Conservation (phyloP, 139 green algal genomes). For the Micractinium sp. region DNA sequence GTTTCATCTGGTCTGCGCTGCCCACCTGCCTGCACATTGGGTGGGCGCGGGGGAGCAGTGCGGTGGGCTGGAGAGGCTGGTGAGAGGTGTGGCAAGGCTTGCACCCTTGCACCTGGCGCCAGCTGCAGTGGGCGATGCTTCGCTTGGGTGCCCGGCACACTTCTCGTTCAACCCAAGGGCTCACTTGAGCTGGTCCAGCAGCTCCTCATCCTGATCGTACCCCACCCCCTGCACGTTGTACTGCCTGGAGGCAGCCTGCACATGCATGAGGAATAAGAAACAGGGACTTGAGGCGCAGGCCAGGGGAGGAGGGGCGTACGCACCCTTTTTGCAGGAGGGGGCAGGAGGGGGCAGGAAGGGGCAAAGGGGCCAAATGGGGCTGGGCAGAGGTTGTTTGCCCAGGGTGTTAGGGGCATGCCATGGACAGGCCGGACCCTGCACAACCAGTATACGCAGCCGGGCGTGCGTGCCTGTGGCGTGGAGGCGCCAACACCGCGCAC, state of each 20-base stretch:
- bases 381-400: neutral
- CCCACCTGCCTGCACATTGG: neutral
- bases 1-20: constrained; percentile 22
- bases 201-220: constrained; percentile 2
- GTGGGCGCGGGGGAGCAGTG: neutral
- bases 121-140: neutral
- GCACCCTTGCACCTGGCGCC: no score
- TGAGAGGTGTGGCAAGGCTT: neutral
- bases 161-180: neutral
- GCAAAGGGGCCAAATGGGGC: no score
- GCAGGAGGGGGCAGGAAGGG: no score
- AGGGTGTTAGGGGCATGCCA: no score
- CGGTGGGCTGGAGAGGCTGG: no score
- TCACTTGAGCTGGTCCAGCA: constrained; percentile 13
- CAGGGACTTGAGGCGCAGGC: neutral
- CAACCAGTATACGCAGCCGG: no score
- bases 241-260: constrained; percentile 1
- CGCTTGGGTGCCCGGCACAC: neutral
- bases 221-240: neutral
- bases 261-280: no score
- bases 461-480: no score
- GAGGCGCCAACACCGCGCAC: no score
- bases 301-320: no score
- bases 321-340: no score
- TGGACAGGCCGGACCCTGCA: no score